Conservation (phyloP, 768 basidiomycete genomes). For the Pleurotus pulmonarius region DNA sequence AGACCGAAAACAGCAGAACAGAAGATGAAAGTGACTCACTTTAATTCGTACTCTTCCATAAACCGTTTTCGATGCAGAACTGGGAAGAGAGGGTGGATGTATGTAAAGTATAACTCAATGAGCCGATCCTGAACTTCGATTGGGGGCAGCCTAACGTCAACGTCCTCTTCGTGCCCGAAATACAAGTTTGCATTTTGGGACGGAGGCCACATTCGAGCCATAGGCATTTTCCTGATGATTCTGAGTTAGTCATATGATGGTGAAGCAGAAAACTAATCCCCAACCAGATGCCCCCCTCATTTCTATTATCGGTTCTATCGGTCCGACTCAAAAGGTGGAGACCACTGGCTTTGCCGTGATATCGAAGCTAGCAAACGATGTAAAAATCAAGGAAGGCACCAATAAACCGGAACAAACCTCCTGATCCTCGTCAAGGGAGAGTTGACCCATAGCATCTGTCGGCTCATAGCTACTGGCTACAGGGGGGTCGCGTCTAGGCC, state of each 20-base stretch:
- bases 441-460: slow-evolving; percentile 58
- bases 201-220: slow-evolving; percentile 73
- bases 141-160: slow-evolving; percentile 55
- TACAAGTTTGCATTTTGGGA: slow-evolving; percentile 36
- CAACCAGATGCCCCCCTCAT: slow-evolving; percentile 67
- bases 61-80: slow-evolving; percentile 74
- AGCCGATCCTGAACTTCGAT: slow-evolving; percentile 61
- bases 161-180: slow-evolving; percentile 37
- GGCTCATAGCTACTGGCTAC: slow-evolving; percentile 30
- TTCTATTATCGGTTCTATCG: slow-evolving; percentile 63
- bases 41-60: slow-evolving; percentile 54
- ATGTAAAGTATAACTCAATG: slow-evolving; percentile 74
- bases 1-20: not conserved
- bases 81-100: slow-evolving; percentile 82
- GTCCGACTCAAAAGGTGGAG: slow-evolving; percentile 69
- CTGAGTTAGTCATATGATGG: not conserved
- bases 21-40: slow-evolving; percentile 28
- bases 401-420: slow-evolving; percentile 40
- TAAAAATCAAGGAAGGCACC: not conserved
- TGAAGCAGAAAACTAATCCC: slow-evolving; percentile 16
- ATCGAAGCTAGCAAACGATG: slow-evolving; percentile 59
- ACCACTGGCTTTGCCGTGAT: slow-evolving; percentile 76
- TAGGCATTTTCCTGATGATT: slow-evolving; percentile 56
- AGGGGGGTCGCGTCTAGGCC: too few relatives aligned
- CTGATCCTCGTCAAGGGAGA: slow-evolving; percentile 74